phyloP scores from a whole-genome alignment of 768 basidiomycete species.

The Paxillus involutus region DNA sequence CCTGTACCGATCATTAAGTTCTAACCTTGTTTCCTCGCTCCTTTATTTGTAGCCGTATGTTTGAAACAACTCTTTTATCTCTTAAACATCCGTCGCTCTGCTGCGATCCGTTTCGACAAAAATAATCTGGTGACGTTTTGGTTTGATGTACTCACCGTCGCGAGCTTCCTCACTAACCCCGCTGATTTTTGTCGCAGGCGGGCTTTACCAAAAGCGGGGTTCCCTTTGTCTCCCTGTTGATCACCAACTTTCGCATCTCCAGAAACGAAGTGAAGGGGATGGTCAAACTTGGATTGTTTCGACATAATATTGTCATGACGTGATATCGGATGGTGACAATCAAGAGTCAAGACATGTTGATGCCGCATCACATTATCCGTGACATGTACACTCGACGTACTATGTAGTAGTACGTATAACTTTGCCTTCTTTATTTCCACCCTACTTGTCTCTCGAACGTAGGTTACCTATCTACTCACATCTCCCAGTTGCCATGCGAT shows the following conservation, averaged over 20 bases:
- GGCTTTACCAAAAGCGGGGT: constrained; percentile 12
- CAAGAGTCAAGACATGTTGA: too few species aligned
- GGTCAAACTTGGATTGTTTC: neutral
- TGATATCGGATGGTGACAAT: too few species aligned
- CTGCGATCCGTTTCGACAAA: neutral
- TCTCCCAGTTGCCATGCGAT: too few species aligned
- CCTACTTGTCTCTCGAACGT: too few species aligned
- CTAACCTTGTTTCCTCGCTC: constrained; percentile 1
- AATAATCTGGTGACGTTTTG: neutral
- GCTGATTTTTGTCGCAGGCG: neutral
- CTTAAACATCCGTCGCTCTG: neutral
- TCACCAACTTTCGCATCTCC: too few species aligned
- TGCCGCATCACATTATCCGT: too few species aligned
- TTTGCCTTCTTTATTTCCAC: too few species aligned
- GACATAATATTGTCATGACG: neutral
- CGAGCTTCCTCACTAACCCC: neutral
- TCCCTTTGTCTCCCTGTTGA: constrained; percentile 19
- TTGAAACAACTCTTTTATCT: neutral
- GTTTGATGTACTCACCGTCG: neutral
- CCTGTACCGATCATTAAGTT: neutral
- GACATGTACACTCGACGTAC: too few species aligned
- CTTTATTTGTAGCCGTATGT: constrained; percentile 3
- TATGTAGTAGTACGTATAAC: too few species aligned
- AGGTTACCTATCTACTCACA: too few species aligned
- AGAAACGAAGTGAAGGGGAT: neutral